phyloP scores from a whole-genome alignment of 768 basidiomycete genomes.

The Lyophyllum atratum region DNA sequence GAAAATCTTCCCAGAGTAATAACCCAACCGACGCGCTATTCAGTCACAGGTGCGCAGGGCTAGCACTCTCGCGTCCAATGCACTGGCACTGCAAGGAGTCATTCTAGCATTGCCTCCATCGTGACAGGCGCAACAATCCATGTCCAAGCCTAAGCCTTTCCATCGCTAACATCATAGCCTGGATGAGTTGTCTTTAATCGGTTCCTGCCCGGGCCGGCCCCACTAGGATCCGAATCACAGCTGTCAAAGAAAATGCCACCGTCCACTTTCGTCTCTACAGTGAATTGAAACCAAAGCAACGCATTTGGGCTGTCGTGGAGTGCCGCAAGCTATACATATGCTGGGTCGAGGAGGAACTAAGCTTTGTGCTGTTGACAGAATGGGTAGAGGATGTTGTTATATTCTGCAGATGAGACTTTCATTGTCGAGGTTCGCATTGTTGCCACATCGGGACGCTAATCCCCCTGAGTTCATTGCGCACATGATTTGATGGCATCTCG shows the following conservation, averaged over 20 bases:
- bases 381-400: neutral
- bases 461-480: slow-evolving; percentile 11
- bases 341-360: neutral
- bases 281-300: neutral
- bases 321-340: neutral
- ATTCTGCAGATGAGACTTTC: neutral
- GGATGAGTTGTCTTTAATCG: slow-evolving; percentile 1
- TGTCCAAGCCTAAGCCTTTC: neutral
- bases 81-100: neutral
- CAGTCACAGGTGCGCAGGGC: neutral
- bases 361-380: neutral
- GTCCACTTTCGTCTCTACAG: neutral
- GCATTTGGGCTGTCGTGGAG: neutral
- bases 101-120: neutral
- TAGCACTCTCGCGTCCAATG: neutral
- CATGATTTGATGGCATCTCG: slow-evolving; percentile 13
- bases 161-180: neutral
- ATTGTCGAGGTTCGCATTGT: neutral
- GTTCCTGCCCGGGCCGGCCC: slow-evolving; percentile 11
- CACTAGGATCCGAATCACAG: slow-evolving; percentile 10
- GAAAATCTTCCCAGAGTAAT: neutral
- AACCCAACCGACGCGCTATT: neutral
- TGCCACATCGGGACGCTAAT: slow-evolving; percentile 18
- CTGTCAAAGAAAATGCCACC: slow-evolving; percentile 7
- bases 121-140: slow-evolving; percentile 1